phyloP scores from a whole-genome alignment of 2,329 filamentous ascomycete genomes.

The Fusarium goolgardi region DNA sequence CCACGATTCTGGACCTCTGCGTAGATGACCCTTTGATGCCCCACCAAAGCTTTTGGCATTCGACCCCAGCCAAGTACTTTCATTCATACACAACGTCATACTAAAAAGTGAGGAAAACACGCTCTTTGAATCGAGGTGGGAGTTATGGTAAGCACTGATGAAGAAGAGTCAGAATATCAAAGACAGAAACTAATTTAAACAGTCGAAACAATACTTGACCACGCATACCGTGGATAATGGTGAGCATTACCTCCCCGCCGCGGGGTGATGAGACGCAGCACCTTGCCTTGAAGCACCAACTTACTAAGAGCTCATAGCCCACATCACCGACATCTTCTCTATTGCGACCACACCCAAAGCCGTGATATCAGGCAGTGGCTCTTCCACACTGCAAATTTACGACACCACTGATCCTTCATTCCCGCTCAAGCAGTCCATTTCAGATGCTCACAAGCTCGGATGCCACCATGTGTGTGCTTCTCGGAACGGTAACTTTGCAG shows the following conservation, averaged over 20 bases:
- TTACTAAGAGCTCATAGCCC: constrained; percentile 65
- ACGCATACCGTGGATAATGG: constrained; percentile 90
- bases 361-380: constrained; percentile 86
- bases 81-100: constrained; percentile 46
- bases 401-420: constrained; percentile 77
- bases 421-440: constrained; percentile 81
- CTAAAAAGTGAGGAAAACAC: constrained; percentile 20
- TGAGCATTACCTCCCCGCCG: constrained; percentile 58
- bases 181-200: constrained; percentile 17
- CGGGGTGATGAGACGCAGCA: constrained; percentile 24
- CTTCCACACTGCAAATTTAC: constrained; percentile 84
- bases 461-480: constrained; percentile 87
- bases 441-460: constrained; percentile 84
- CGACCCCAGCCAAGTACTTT: constrained; percentile 30
- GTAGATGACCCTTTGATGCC: constrained; percentile 33
- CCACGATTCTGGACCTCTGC: constrained; percentile 16
- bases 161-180: background rate
- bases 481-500: constrained; percentile 77
- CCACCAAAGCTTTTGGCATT: constrained; percentile 36
- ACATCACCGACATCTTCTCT: constrained; percentile 86
- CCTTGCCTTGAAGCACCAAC: constrained; percentile 18
- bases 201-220: constrained; percentile 99
- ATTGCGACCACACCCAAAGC: constrained; percentile 79
- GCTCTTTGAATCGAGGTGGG: constrained; percentile 3
- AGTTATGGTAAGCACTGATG: constrained; percentile 46